Percentiles rank a stretch among this genome's conserved stretches.
Evolutionary conservation across 352 stramenopile genomes (phyloP).

Genomic region (Phytopythium ostracodes): DNA sequence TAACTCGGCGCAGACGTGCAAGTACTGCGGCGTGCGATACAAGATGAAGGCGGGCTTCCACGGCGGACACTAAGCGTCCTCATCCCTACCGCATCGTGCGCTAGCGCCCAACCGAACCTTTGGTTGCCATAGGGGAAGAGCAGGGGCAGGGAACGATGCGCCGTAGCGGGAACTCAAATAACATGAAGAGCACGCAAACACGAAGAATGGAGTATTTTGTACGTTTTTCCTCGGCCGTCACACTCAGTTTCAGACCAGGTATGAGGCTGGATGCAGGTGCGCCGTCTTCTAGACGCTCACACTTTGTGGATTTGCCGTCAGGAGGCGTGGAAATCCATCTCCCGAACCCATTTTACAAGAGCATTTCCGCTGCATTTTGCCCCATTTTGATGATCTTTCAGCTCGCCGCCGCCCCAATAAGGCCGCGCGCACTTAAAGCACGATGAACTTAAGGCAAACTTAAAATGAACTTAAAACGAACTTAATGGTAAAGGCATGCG

Average conservation of each 20-base stretch:
- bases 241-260: background rate
- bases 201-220: background rate
- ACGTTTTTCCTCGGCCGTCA: background rate
- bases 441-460: too few relatives aligned
- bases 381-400: too few relatives aligned
- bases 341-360: too few relatives aligned
- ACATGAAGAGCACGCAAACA: background rate
- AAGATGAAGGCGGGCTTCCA: conserved; percentile 78
- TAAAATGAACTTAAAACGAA: background rate
- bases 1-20: conserved; percentile 77
- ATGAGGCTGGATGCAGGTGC: too few relatives aligned
- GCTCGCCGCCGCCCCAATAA: too few relatives aligned
- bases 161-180: background rate
- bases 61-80: conserved; percentile 40
- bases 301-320: too few relatives aligned
- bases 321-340: too few relatives aligned
- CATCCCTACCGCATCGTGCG: too few relatives aligned
- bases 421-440: too few relatives aligned
- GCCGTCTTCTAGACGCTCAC: too few relatives aligned
- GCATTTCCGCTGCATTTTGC: too few relatives aligned
- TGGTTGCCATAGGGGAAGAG: background rate
- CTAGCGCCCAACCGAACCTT: background rate
- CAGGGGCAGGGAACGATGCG: background rate
- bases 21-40: conserved; percentile 93
- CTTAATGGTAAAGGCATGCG: background rate